Evolutionary conservation across 1,284 basidiomycete genomes (phyloP).

Genomic region (Bondarzewia mesenterica): DNA sequence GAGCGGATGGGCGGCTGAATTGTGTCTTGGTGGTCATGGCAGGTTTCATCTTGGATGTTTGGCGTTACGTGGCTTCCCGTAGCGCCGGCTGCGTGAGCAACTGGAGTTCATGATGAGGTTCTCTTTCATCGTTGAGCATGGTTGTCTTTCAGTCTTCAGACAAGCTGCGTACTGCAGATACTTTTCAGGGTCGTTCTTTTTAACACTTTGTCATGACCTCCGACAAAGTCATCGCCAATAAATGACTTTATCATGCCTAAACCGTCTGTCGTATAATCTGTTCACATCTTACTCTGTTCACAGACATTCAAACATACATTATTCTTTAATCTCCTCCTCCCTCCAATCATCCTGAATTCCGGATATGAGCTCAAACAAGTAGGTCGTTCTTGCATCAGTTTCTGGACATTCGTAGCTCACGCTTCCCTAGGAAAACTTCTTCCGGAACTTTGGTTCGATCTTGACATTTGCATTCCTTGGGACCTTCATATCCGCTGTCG

Average conservation of each 20-base stretch:
- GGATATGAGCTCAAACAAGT: conserved; percentile 97
- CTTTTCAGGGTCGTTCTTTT: no score
- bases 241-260: no score
- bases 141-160: no score
- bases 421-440: conserved; percentile 81
- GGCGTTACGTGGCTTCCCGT: no score
- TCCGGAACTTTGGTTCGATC: conserved; percentile 95
- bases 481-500: conserved; percentile 95
- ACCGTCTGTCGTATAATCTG: not conserved
- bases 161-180: no score
- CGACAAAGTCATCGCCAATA: not conserved
- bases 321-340: conserved; percentile 96
- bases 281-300: not conserved
- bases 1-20: no score
- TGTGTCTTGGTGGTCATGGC: no score
- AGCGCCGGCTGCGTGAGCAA: no score
- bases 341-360: conserved; percentile 97
- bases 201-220: no score
- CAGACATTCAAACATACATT: conserved; percentile 95
- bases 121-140: no score
- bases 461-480: conserved; percentile 94
- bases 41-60: no score
- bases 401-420: not conserved
- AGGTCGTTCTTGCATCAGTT: conserved; percentile 14
- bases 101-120: no score